A percentile compares a stretch with the other conserved stretches of the same genome.
These are phyloP conservation scores for Apiospora kogelbergensis DNA, from an alignment of 2,329 filamentous ascomycete genomes.

Conservation along the genomic window DNA sequence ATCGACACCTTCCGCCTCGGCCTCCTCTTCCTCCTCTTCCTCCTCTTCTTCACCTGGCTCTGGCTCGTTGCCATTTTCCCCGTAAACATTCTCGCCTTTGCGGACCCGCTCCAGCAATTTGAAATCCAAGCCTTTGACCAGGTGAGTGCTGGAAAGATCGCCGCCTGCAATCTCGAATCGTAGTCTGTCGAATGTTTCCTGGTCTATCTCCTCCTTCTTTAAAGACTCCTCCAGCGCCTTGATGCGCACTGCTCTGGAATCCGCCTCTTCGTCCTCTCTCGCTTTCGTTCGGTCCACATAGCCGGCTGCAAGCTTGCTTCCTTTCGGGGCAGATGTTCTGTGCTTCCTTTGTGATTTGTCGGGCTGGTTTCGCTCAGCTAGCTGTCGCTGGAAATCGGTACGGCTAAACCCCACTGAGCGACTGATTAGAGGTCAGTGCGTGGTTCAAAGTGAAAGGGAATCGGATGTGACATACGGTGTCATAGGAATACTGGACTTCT, in stretches of 20 bases:
- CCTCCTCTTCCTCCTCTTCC: constrained; percentile 25
- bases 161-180: constrained; percentile 79
- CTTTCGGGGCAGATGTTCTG: constrained; percentile 78
- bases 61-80: constrained; percentile 29
- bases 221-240: constrained; percentile 78
- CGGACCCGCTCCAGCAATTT: constrained; percentile 71
- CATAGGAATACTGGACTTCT: constrained; percentile 85
- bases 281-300: constrained; percentile 80
- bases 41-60: constrained; percentile 28
- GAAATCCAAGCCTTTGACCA: constrained; percentile 91
- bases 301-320: constrained; percentile 73
- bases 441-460: not conserved
- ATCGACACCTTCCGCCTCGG: constrained; percentile 54
- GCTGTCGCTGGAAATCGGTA: constrained; percentile 78
- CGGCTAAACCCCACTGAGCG: constrained; percentile 61
- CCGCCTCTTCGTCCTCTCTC: constrained; percentile 53
- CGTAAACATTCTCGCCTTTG: constrained; percentile 67
- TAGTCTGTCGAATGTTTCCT: constrained; percentile 73
- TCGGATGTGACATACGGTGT: constrained; percentile 67
- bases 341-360: constrained; percentile 67
- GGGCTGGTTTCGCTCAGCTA: constrained; percentile 68
- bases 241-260: constrained; percentile 63
- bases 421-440: constrained; percentile 37
- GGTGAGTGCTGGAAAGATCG: constrained; percentile 75
- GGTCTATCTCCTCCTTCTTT: constrained; percentile 82